These are phyloP conservation scores for Cutaneotrichosporon mucoides DNA, from an alignment of 1,284 basidiomycete genomes.

Conservation along the genomic window DNA sequence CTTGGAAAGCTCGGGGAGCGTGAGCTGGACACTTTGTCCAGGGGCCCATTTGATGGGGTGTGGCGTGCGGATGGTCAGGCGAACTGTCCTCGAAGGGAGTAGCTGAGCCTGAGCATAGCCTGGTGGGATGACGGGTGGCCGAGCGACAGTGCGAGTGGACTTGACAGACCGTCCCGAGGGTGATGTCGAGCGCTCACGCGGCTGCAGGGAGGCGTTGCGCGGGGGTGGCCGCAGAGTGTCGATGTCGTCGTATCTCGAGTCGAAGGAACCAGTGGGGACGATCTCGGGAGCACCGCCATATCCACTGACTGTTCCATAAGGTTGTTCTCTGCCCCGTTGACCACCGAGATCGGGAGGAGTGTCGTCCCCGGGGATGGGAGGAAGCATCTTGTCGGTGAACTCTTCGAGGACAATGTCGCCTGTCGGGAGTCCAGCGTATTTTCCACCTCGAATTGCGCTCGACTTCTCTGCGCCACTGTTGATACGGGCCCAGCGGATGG, in stretches of 20 bases:
- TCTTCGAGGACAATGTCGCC: conserved; percentile 14
- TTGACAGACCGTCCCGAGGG: neutral
- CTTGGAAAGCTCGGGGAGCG: conserved; percentile 63
- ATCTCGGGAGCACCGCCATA: conserved; percentile 10
- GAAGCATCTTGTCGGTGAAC: conserved; percentile 18
- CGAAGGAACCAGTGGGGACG: conserved; percentile 8
- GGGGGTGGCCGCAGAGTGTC: neutral
- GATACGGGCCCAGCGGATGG: conserved; percentile 59
- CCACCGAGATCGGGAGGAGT: neutral
- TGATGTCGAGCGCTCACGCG: neutral
- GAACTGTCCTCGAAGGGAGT: conserved; percentile 70
- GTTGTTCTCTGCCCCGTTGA: no score
- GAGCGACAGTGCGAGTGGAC: neutral
- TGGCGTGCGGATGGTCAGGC: conserved; percentile 65
- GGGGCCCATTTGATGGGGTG: conserved; percentile 65
- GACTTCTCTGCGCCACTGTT: conserved; percentile 55
- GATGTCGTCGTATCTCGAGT: neutral
- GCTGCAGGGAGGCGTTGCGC: neutral
- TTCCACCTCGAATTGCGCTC: neutral
- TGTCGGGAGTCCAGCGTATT: conserved; percentile 2
- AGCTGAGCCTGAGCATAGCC: conserved; percentile 69
- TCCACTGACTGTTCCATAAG: no score
- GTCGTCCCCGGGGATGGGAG: neutral
- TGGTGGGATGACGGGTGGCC: conserved; percentile 34
- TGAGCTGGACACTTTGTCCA: conserved; percentile 62